Conservation (phyloP, 352 stramenopile species). For the Pythium plurisporium region DNA sequence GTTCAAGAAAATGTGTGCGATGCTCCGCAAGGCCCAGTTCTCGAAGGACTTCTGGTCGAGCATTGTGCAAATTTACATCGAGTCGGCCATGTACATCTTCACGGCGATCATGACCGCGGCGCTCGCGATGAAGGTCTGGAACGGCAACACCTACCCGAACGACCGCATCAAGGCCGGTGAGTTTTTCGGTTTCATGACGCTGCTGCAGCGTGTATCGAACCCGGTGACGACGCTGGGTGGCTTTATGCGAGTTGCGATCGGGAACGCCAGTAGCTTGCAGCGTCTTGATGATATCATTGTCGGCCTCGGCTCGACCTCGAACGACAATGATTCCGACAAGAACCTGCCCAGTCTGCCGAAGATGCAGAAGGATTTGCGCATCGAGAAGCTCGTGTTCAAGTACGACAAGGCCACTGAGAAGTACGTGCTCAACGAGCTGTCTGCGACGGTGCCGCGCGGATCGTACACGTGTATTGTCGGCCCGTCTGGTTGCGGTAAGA, state of each 20-base stretch:
- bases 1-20: constrained; percentile 61
- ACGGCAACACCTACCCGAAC: constrained; percentile 20
- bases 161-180: constrained; percentile 63
- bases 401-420: constrained; percentile 83
- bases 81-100: constrained; percentile 89
- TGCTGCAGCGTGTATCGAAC: constrained; percentile 75
- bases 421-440: constrained; percentile 77
- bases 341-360: constrained; percentile 68
- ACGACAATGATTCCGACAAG: constrained; percentile 35
- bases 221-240: constrained; percentile 78
- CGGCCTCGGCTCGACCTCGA: constrained; percentile 36
- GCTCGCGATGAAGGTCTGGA: constrained; percentile 83
- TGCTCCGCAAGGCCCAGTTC: constrained; percentile 80
- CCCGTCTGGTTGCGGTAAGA: constrained; percentile 84
- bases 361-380: constrained; percentile 75
- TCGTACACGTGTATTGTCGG: constrained; percentile 85
- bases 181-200: constrained; percentile 81
- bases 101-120: constrained; percentile 83
- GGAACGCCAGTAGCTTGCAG: constrained; percentile 83
- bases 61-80: constrained; percentile 89
- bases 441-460: constrained; percentile 61
- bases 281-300: constrained; percentile 84
- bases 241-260: constrained; percentile 88
- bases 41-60: constrained; percentile 88
- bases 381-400: constrained; percentile 84